Conservation (phyloP, 805 yeast species). For the Pichia ethanolica region DNA sequence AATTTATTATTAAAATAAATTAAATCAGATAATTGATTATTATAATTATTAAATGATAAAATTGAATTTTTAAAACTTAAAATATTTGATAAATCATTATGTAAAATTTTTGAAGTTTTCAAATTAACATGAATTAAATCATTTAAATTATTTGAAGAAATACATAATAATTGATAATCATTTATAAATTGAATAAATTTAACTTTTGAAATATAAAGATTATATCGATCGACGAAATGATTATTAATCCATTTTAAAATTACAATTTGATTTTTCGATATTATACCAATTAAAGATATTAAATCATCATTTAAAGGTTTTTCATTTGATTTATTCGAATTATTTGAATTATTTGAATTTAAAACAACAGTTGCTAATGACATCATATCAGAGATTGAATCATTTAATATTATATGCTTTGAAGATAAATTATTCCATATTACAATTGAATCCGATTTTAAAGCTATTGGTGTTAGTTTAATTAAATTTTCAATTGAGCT, state of each 20-base stretch:
- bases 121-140: conserved; percentile 9
- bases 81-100: neutral
- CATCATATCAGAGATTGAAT: conserved; percentile 23
- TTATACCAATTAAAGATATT: conserved; percentile 4
- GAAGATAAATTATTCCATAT: conserved; percentile 6
- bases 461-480: neutral
- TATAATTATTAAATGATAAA: neutral
- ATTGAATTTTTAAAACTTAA: conserved; percentile 1
- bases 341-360: neutral
- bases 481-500: neutral
- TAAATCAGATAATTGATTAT: neutral
- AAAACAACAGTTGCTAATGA: conserved; percentile 24
- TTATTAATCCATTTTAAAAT: conserved; percentile 9
- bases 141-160: conserved; percentile 5
- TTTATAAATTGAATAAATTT: conserved; percentile 1
- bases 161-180: conserved; percentile 2
- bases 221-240: conserved; percentile 7
- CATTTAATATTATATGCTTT: neutral
- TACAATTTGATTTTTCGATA: conserved; percentile 6
- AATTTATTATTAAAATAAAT: conserved; percentile 16
- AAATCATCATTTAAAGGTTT: neutral
- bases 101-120: neutral
- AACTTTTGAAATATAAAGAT: conserved; percentile 7
- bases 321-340: neutral
- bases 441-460: neutral